Evolutionary conservation across 345 rosid genomes (phyloP), one percentile per base, ranked within the genome.

Genomic region (Rhodamnia rubescens): DNA sequence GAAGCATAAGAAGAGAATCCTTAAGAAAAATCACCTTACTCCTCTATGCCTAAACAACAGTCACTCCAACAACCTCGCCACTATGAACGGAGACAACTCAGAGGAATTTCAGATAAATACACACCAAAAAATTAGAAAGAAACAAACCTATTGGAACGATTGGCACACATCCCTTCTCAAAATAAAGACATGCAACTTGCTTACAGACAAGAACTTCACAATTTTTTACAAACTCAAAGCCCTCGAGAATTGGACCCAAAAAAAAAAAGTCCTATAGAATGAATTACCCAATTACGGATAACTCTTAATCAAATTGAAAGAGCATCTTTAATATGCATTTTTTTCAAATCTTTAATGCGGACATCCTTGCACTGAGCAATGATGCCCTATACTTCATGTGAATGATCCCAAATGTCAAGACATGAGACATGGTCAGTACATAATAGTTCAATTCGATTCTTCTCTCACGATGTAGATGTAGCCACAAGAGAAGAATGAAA

Each of bases 1-100:
- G 20, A 69, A 69, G 47, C 85, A 89, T 85, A 13, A 90, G 74
- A 57, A 57, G 85, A 69, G 78, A 52, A 84, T 27, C 40, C 54
- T 89, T 85, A 86, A 64, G 47, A 69, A 64, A 16, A 29, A 64
- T 64, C 75, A 8, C 6, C 22, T 8, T 32, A 64, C 24, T 64
- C 6, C 44, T 64, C 75, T 29, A 64, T 29, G 75, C 1, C 1
- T 4, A 64, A 64, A 64, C 42, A 64, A 64, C 75, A 32, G 75
- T 57, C 32, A 59, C 20, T 42, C 74, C 29, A 16, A 27, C 10
- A 61, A 61, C 40, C 14, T 64, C 16, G 44, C 44, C 6, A 0
- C 44, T 64, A 64, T 64, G 42, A 64, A 64, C 42, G 2, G 0
- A 64, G 42, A 36, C 74, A 59, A 61, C 27, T 61, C 55, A 27